phyloP scores from a whole-genome alignment of 2,329 filamentous ascomycete genomes.

The Cadophora sp. region DNA sequence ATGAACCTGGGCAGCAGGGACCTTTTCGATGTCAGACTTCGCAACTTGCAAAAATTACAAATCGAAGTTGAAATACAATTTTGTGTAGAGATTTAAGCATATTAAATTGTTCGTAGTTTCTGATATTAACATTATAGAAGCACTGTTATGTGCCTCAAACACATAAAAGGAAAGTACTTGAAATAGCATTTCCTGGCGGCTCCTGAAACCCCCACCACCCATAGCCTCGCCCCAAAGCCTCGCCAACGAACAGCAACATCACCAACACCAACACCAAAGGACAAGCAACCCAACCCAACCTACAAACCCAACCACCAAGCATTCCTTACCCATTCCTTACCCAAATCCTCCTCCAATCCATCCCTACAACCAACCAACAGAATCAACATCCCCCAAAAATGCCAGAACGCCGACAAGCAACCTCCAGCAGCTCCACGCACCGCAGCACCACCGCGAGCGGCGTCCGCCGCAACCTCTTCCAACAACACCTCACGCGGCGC shows the following conservation, averaged over 20 bases:
- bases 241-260: background rate
- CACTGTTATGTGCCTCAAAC: background rate
- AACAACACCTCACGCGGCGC: conserved; percentile 63
- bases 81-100: too few relatives aligned
- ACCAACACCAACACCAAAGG: conserved; percentile 12
- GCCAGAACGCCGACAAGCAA: conserved; percentile 41
- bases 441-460: conserved; percentile 31
- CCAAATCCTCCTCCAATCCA: background rate
- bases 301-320: conserved; percentile 22
- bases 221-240: conserved; percentile 16
- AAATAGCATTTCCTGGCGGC: background rate
- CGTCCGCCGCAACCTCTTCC: conserved; percentile 65
- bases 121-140: too few relatives aligned
- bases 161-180: background rate
- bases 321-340: conserved; percentile 4
- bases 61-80: too few relatives aligned
- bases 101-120: too few relatives aligned
- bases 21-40: background rate
- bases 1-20: too few relatives aligned
- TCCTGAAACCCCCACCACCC: background rate
- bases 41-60: too few relatives aligned
- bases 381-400: conserved; percentile 28
- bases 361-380: conserved; percentile 5
- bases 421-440: conserved; percentile 32
- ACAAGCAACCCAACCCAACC: conserved; percentile 15